Conservation (phyloP, 352 stramenopile genomes). For the Pilasporangium apinafurcum region DNA sequence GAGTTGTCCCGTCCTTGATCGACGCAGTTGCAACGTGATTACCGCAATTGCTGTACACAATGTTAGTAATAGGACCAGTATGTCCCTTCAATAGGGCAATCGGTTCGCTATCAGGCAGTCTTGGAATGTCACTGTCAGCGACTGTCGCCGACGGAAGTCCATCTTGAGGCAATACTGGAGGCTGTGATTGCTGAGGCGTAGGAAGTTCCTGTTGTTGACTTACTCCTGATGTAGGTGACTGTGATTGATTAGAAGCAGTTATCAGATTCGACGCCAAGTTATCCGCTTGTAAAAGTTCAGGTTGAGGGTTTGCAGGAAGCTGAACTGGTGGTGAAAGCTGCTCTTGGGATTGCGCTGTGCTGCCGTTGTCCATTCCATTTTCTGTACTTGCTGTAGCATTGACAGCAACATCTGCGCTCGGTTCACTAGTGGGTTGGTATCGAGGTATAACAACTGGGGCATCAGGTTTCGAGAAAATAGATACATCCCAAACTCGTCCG, state of each 20-base stretch:
- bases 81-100: constrained; percentile 80
- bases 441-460: constrained; percentile 39
- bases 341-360: too few relatives aligned
- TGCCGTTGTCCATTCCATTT: too few relatives aligned
- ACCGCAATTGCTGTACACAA: constrained; percentile 88
- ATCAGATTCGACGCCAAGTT: too few relatives aligned
- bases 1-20: constrained; percentile 89
- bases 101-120: constrained; percentile 36
- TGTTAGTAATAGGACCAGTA: constrained; percentile 91
- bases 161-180: constrained; percentile 46
- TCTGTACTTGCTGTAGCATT: too few relatives aligned
- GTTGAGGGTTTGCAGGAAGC: too few relatives aligned
- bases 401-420: constrained; percentile 2
- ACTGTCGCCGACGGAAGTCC: constrained; percentile 30
- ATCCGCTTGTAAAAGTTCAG: too few relatives aligned
- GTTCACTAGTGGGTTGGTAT: constrained; percentile 43
- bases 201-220: background rate
- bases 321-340: too few relatives aligned
- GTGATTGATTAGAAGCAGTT: too few relatives aligned
- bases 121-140: constrained; percentile 35
- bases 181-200: constrained; percentile 22
- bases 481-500: constrained; percentile 87
- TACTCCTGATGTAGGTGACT: too few relatives aligned
- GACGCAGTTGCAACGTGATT: constrained; percentile 92
- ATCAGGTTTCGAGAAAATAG: constrained; percentile 32